Conservation (phyloP, 176 grass and related monocot species). For the Avena eriantha region DNA sequence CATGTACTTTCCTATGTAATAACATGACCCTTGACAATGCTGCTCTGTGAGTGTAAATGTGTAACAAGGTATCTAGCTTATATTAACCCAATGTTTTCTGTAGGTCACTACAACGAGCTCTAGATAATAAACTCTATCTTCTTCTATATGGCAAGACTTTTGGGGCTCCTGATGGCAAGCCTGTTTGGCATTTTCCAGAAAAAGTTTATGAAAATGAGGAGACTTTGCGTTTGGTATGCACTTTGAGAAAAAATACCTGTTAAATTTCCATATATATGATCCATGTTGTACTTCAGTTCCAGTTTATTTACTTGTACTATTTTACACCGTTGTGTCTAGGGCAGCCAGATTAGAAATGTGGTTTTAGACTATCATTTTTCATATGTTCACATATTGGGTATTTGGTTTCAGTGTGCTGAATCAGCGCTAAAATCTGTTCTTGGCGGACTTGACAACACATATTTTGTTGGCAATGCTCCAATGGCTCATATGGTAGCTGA, state of each 20-base stretch:
- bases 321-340: not conserved
- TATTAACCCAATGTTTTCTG: constrained; percentile 37
- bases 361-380: constrained; percentile 5
- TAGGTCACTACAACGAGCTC: constrained; percentile 90
- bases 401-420: constrained; percentile 85
- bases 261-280: constrained; percentile 10
- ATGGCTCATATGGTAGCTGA: constrained; percentile 86
- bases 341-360: not conserved
- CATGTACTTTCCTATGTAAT: not conserved
- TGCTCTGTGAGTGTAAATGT: not conserved
- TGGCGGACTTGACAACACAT: constrained; percentile 78
- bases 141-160: constrained; percentile 74
- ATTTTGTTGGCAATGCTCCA: constrained; percentile 98
- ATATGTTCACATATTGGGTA: constrained; percentile 4
- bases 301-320: constrained; percentile 22
- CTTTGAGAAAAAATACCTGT: not conserved
- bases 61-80: not conserved
- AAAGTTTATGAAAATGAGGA: constrained; percentile 96
- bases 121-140: constrained; percentile 93
- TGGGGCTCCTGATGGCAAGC: constrained; percentile 68
- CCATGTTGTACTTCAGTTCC: constrained; percentile 17
- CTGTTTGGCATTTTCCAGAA: constrained; percentile 97
- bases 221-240: constrained; percentile 71
- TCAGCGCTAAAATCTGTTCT: constrained; percentile 88
- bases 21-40: not conserved